Conservation (phyloP, 2,329 filamentous ascomycete genomes). For the Aspergillus sojae region DNA sequence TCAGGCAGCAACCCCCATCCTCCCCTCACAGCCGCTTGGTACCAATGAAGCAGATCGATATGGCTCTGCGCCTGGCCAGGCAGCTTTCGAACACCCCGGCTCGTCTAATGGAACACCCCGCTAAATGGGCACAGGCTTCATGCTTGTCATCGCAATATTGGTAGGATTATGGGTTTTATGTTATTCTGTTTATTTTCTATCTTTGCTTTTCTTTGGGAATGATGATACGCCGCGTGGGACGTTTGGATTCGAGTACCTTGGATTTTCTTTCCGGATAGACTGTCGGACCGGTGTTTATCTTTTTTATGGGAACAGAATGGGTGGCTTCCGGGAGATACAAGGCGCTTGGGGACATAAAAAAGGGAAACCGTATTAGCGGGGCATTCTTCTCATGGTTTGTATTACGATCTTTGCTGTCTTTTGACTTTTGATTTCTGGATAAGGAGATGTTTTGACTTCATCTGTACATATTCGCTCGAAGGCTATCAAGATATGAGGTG, state of each 20-base stretch:
- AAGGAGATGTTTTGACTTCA: constrained; percentile 20
- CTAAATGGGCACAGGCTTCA: constrained; percentile 21
- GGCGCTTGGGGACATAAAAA: constrained; percentile 32
- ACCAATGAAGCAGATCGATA: constrained; percentile 36
- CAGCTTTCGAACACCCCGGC: constrained; percentile 33
- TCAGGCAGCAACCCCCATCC: constrained; percentile 35
- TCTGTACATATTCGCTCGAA: constrained; percentile 32
- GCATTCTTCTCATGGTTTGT: constrained; percentile 20
- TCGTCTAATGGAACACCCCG: constrained; percentile 37
- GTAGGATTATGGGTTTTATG: constrained; percentile 9
- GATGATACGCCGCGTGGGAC: constrained; percentile 12
- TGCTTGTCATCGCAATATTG: neutral
- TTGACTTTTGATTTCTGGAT: constrained; percentile 12
- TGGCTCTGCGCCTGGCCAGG: constrained; percentile 28
- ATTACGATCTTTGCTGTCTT: constrained; percentile 21
- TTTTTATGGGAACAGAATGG: constrained; percentile 25
- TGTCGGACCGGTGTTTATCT: constrained; percentile 31
- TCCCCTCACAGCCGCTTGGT: constrained; percentile 38
- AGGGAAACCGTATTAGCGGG: constrained; percentile 29
- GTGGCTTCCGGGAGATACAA: constrained; percentile 29
- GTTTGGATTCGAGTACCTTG: constrained; percentile 13
- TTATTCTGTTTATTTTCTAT: constrained; percentile 7
- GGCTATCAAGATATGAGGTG: neutral
- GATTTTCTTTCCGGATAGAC: constrained; percentile 36
- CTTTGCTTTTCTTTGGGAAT: constrained; percentile 17